These are phyloP conservation scores for Leccinum proximum DNA, from an alignment of 1,284 basidiomycete genomes.

Conservation along the genomic window DNA sequence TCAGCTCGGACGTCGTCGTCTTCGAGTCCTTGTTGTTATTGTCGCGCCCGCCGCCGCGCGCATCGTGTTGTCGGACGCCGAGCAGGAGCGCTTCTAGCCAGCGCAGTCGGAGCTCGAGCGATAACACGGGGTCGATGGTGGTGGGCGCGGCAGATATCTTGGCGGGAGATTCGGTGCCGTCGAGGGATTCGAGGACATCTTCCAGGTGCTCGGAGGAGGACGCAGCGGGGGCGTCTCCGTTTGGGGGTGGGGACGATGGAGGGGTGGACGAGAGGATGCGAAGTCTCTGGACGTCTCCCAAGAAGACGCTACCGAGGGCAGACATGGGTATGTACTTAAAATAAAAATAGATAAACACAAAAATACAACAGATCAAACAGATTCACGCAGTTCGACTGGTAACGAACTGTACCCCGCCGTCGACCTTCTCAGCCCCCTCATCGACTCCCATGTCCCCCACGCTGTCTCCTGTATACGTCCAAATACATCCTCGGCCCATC, in stretches of 20 bases:
- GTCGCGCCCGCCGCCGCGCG: constrained; percentile 9
- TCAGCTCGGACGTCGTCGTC: constrained; percentile 29
- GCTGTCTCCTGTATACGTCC: constrained; percentile 32
- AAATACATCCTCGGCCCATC: too few species aligned
- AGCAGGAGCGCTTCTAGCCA: constrained; percentile 75
- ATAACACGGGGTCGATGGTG: constrained; percentile 59
- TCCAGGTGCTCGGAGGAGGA: constrained; percentile 16
- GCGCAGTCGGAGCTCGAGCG: constrained; percentile 67
- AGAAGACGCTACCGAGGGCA: constrained; percentile 68
- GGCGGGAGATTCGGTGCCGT: too few species aligned
- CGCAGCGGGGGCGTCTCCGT: neutral
- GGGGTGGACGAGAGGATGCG: constrained; percentile 62
- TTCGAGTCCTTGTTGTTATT: constrained; percentile 29
- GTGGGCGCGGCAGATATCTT: constrained; percentile 12
- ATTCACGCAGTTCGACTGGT: constrained; percentile 64
- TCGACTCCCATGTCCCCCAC: constrained; percentile 41
- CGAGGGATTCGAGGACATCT: constrained; percentile 28
- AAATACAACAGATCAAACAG: constrained; percentile 18
- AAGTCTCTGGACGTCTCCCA: constrained; percentile 65
- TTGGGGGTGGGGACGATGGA: constrained; percentile 56
- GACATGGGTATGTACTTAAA: constrained; percentile 46
- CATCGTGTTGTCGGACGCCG: constrained; percentile 53
- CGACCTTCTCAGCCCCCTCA: constrained; percentile 36
- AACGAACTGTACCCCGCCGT: constrained; percentile 61
- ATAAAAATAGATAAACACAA: constrained; percentile 3